phyloP scores from a whole-genome alignment of 257 asterid species.

The Jacaranda copaia region DNA sequence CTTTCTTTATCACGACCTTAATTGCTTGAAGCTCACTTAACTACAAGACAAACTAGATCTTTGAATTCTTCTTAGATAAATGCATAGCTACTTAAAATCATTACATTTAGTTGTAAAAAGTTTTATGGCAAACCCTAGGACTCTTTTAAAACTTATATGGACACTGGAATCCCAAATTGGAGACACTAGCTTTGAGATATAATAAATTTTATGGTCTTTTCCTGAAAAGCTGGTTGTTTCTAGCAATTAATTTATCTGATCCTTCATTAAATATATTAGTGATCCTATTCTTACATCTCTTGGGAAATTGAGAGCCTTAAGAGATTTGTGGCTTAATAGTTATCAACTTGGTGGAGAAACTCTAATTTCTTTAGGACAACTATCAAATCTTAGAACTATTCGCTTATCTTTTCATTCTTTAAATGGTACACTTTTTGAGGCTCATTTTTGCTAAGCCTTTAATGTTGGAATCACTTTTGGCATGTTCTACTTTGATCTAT shows the following conservation, averaged over 20 bases:
- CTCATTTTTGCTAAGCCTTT: constrained; percentile 19
- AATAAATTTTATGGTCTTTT: not conserved
- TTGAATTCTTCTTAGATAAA: not conserved
- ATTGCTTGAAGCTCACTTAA: not conserved
- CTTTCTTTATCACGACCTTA: not conserved
- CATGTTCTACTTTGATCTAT: not conserved
- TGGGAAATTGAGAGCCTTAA: constrained; percentile 3
- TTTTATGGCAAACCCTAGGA: not conserved
- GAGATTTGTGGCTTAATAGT: not conserved
- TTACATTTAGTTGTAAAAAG: not conserved
- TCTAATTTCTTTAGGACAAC: not conserved
- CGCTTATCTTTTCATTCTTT: not conserved
- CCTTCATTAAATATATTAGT: not conserved
- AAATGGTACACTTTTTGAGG: not conserved
- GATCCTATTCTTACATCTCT: not conserved
- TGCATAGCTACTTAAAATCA: constrained; percentile 10
- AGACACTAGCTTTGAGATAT: not conserved
- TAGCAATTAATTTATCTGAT: not conserved
- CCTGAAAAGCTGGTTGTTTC: constrained; percentile 1
- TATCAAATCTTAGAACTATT: not conserved
- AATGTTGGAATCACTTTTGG: not conserved
- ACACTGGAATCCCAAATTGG: constrained; percentile 4
- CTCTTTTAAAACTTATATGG: not conserved
- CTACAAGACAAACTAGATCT: not conserved
- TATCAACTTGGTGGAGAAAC: not conserved